phyloP scores from a whole-genome alignment of 192 early-diverging fungal genomes.

The Thamnidium elegans region DNA sequence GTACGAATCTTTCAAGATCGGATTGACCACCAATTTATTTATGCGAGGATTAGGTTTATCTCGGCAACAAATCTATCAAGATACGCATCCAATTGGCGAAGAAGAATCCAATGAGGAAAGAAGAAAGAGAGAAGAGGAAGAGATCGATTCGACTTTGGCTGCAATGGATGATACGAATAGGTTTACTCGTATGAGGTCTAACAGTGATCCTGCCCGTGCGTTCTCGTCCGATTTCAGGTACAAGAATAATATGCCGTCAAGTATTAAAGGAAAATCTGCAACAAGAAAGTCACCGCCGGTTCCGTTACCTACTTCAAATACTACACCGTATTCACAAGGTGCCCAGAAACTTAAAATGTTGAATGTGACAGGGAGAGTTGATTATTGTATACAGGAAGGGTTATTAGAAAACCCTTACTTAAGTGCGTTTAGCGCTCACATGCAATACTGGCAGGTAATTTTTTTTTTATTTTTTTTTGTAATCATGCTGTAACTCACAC shows the following conservation, averaged over 20 bases:
- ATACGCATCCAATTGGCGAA: slow-evolving; percentile 10
- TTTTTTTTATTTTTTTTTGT: neutral
- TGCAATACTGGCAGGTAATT: slow-evolving; percentile 59
- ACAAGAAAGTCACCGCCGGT: slow-evolving; percentile 17
- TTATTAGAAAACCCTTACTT: slow-evolving; percentile 71
- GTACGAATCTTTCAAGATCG: slow-evolving; percentile 54
- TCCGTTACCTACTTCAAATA: slow-evolving; percentile 7
- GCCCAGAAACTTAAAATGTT: slow-evolving; percentile 30
- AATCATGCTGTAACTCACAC: neutral
- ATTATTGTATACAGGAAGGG: slow-evolving; percentile 65
- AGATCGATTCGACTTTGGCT: neutral
- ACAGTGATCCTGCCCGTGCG: slow-evolving; percentile 23
- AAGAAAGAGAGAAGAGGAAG: neutral
- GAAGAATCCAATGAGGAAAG: neutral
- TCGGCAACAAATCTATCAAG: slow-evolving; percentile 31
- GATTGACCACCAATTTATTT: slow-evolving; percentile 59
- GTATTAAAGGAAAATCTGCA: neutral
- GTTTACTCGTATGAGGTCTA: slow-evolving; percentile 20
- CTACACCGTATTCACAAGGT: slow-evolving; percentile 22
- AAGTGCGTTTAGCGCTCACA: slow-evolving; percentile 60
- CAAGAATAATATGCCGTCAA: neutral
- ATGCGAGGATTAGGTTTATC: slow-evolving; percentile 43
- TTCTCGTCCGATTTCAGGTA: neutral
- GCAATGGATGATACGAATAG: neutral
- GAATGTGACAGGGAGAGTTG: slow-evolving; percentile 58